Conservation (phyloP, 192 early-diverging fungal genomes). For the Podila clonocystis region DNA sequence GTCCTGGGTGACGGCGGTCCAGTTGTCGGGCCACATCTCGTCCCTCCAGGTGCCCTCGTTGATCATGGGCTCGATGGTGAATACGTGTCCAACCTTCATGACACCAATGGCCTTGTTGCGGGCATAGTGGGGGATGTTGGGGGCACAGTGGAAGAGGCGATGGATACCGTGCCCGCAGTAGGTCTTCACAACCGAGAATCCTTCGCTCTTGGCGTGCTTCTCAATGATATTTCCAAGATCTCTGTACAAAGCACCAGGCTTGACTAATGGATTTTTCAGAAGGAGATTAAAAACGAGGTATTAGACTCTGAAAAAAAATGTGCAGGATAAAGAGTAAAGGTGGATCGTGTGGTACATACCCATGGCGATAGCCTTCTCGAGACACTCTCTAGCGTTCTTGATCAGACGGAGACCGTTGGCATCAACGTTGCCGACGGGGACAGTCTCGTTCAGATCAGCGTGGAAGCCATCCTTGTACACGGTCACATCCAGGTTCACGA, state of each 20-base stretch:
- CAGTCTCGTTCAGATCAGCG: slow-evolving; percentile 94
- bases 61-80: slow-evolving; percentile 99
- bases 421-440: slow-evolving; percentile 91
- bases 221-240: slow-evolving; percentile 93
- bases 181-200: slow-evolving; percentile 91
- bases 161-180: slow-evolving; percentile 95
- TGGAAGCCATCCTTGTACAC: slow-evolving; percentile 94
- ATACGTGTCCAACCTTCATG: slow-evolving; percentile 95
- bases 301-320: background rate
- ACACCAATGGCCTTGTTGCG: slow-evolving; percentile 94
- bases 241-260: slow-evolving; percentile 92
- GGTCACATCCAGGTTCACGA: slow-evolving; percentile 94
- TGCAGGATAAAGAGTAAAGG: background rate
- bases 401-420: slow-evolving; percentile 77
- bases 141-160: slow-evolving; percentile 88
- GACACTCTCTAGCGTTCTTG: slow-evolving; percentile 82
- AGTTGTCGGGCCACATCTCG: slow-evolving; percentile 80
- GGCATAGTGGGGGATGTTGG: slow-evolving; percentile 95
- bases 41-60: slow-evolving; percentile 82
- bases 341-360: slow-evolving; percentile 59
- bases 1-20: slow-evolving; percentile 92
- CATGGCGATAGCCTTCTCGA: slow-evolving; percentile 92
- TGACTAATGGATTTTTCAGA: slow-evolving; percentile 61
- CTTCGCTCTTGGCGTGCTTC: slow-evolving; percentile 81
- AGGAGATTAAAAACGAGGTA: background rate